phyloP scores from a whole-genome alignment of 2,329 filamentous ascomycete genomes.

The Colletotrichum falcatum region DNA sequence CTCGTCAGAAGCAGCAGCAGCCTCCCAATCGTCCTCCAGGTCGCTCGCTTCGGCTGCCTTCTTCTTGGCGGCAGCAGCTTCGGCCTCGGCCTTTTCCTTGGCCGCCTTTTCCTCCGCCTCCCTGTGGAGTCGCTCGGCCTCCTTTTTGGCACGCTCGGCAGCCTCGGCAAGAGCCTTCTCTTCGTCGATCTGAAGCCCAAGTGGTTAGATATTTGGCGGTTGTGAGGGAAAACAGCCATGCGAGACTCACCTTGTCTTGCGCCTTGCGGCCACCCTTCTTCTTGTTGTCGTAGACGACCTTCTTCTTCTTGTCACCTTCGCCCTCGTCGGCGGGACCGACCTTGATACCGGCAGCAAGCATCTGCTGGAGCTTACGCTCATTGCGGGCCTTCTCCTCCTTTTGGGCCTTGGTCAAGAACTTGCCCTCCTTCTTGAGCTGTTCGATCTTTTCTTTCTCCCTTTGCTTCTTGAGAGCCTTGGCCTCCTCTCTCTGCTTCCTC shows the following conservation, averaged over 20 bases:
- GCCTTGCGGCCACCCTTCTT: slow-evolving; percentile 70
- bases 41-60: slow-evolving; percentile 67
- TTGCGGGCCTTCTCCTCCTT: slow-evolving; percentile 84
- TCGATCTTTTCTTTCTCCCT: slow-evolving; percentile 89
- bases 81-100: slow-evolving; percentile 66
- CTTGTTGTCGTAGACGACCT: slow-evolving; percentile 80
- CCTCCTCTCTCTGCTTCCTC: slow-evolving; percentile 75
- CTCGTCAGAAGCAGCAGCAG: slow-evolving; percentile 79
- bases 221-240: neutral
- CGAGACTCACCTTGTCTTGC: slow-evolving; percentile 63
- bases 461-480: slow-evolving; percentile 82
- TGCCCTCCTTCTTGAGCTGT: slow-evolving; percentile 88
- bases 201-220: neutral
- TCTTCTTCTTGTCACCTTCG: slow-evolving; percentile 76
- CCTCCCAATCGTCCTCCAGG: slow-evolving; percentile 89
- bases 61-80: slow-evolving; percentile 66
- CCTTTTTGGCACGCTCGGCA: slow-evolving; percentile 74
- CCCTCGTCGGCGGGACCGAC: slow-evolving; percentile 70
- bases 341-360: slow-evolving; percentile 82
- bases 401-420: slow-evolving; percentile 87
- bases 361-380: slow-evolving; percentile 85
- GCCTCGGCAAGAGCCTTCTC: slow-evolving; percentile 83
- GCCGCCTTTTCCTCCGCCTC: slow-evolving; percentile 72
- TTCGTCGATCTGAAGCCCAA: slow-evolving; percentile 70
- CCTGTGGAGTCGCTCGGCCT: slow-evolving; percentile 75